Evolutionary conservation across 768 basidiomycete genomes (phyloP).

Genomic region (Arthromyces matolae): DNA sequence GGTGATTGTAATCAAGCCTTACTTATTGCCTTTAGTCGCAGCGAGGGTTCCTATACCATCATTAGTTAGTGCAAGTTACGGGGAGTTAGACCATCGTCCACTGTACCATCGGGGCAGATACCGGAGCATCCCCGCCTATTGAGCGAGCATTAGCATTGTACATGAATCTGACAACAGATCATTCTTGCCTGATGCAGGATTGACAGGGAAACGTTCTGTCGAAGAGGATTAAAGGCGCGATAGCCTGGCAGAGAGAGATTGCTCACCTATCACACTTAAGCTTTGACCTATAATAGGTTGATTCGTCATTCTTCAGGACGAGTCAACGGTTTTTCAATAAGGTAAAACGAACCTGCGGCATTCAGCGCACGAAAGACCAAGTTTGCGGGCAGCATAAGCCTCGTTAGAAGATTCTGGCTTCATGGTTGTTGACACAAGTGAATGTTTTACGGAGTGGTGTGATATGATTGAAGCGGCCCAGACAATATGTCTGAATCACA

Average conservation of each 20-base stretch:
- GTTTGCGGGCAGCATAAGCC: conserved; percentile 28
- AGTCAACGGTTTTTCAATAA: too few species aligned
- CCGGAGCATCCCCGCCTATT: conserved; percentile 45
- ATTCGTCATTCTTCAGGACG: too few species aligned
- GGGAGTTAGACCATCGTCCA: neutral
- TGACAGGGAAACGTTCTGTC: conserved; percentile 49
- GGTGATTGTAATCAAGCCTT: conserved; percentile 5
- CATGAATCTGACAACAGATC: neutral
- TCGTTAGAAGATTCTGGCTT: conserved; percentile 14
- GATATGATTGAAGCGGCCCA: too few species aligned
- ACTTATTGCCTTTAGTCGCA: conserved; percentile 59
- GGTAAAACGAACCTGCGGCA: conserved; percentile 39
- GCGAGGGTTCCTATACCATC: conserved; percentile 44
- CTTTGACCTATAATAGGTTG: too few species aligned
- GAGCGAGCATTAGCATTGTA: neutral
- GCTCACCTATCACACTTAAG: conserved; percentile 48
- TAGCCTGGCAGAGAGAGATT: neutral
- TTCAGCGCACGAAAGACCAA: conserved; percentile 48
- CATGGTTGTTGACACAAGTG: conserved; percentile 7
- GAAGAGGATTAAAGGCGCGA: conserved; percentile 4
- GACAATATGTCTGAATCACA: too few species aligned
- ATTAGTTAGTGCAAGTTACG: too few species aligned
- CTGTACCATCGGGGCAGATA: conserved; percentile 49
- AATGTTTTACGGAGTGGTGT: conserved; percentile 2
- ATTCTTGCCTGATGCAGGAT: conserved; percentile 40